Conservation (phyloP, 345 rosid species). For the Aegle marmelos region DNA sequence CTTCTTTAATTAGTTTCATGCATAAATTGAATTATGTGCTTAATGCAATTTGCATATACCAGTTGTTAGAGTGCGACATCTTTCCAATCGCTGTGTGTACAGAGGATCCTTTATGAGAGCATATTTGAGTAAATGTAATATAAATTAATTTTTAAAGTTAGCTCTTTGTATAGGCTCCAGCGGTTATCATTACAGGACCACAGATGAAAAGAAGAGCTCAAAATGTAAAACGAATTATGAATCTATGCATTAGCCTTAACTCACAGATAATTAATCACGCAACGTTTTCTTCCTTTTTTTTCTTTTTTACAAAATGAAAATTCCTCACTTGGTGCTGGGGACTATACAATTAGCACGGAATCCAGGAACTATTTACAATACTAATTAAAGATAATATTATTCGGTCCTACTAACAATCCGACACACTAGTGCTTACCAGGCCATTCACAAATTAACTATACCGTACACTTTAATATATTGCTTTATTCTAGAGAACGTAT, state of each 20-base stretch:
- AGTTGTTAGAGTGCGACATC: neutral
- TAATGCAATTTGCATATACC: neutral
- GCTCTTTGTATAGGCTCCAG: neutral
- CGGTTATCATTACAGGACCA: neutral
- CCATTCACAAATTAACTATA: neutral
- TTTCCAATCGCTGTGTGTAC: neutral
- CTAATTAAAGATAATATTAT: neutral
- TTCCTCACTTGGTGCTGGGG: neutral
- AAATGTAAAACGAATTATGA: neutral
- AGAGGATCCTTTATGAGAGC: too few species aligned
- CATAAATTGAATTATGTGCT: neutral
- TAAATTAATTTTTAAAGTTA: neutral
- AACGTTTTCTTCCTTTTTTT: too few species aligned
- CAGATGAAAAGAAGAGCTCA: neutral
- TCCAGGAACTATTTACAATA: neutral
- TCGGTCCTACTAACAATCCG: neutral
- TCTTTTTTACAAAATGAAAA: too few species aligned
- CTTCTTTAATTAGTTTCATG: neutral
- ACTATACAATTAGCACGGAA: neutral
- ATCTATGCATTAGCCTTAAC: neutral
- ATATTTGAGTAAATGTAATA: too few species aligned
- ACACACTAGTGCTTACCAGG: constrained; percentile 3
- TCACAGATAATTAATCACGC: too few species aligned
- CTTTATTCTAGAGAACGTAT: neutral
- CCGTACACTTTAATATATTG: neutral